Percentiles rank a stretch among this genome's conserved stretches.
Evolutionary conservation across 768 basidiomycete species (phyloP).

Genomic region (Saitozyma podzolica): DNA sequence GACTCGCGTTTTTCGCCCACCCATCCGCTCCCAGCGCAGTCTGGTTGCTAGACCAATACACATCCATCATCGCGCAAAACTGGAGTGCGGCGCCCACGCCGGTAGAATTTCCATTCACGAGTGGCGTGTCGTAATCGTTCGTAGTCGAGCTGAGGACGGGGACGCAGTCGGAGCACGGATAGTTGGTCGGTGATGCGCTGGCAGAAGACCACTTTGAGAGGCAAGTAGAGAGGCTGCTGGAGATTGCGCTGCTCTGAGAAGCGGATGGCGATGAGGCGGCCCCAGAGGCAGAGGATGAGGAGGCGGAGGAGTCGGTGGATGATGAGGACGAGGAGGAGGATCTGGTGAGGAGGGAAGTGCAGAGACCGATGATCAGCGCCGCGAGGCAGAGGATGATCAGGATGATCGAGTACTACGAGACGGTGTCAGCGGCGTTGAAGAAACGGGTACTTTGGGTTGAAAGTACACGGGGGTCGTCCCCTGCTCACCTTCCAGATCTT

Average conservation of each 20-base stretch:
- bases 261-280: slow-evolving; percentile 10
- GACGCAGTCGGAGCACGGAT: slow-evolving; percentile 50
- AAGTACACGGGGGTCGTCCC: too few species aligned
- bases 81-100: slow-evolving; percentile 51
- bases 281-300: slow-evolving; percentile 16
- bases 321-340: slow-evolving; percentile 2
- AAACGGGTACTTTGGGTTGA: slow-evolving; percentile 5
- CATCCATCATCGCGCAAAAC: slow-evolving; percentile 49
- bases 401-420: slow-evolving; percentile 18
- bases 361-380: slow-evolving; percentile 34
- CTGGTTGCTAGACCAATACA: slow-evolving; percentile 22
- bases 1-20: slow-evolving; percentile 37
- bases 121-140: slow-evolving; percentile 43
- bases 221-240: slow-evolving; percentile 26
- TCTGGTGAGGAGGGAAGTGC: slow-evolving; percentile 28
- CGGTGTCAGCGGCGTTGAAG: neutral
- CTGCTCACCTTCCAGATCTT: slow-evolving; percentile 24
- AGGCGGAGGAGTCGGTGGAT: slow-evolving; percentile 9
- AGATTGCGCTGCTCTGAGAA: slow-evolving; percentile 7
- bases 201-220: slow-evolving; percentile 9
- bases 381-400: slow-evolving; percentile 27
- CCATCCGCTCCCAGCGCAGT: slow-evolving; percentile 15
- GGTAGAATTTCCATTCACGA: slow-evolving; percentile 37
- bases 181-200: slow-evolving; percentile 23
- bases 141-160: slow-evolving; percentile 39